phyloP scores from a whole-genome alignment of 202 grass and related monocot species.

The Schoenoplectus tabernaemontani region DNA sequence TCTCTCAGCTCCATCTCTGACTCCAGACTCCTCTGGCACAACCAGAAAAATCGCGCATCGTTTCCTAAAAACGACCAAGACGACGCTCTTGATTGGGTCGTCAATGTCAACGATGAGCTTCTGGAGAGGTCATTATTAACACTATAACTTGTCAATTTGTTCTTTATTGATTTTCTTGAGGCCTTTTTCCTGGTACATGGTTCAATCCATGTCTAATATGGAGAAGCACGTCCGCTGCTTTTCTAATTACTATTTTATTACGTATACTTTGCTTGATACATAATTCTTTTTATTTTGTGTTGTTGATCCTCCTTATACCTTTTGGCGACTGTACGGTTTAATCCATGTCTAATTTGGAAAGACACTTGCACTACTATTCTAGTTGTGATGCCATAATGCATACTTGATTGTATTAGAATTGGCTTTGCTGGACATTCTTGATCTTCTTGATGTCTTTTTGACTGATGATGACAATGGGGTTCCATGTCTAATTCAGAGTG shows the following conservation, averaged over 20 bases:
- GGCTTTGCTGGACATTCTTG: not conserved
- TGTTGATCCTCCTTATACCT: not conserved
- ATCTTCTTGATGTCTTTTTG: not conserved
- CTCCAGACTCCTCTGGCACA: conserved; percentile 27
- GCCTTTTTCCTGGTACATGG: not conserved
- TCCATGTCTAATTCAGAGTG: not conserved
- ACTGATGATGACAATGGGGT: not conserved
- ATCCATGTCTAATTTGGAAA: not conserved
- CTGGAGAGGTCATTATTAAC: conserved; percentile 32
- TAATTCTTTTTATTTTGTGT: not conserved
- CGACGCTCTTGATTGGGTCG: conserved; percentile 66
- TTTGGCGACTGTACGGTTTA: not conserved
- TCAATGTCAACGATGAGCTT: conserved; percentile 69
- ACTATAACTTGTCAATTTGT: not conserved
- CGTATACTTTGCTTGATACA: not conserved
- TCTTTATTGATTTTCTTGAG: conserved; percentile 2
- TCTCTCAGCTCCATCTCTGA: conserved; percentile 35
- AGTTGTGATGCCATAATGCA: not conserved
- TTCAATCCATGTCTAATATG: not conserved
- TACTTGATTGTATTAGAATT: not conserved
- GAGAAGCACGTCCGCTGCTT: not conserved
- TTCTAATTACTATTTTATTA: not conserved
- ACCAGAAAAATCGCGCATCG: conserved; percentile 2
- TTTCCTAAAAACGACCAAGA: conserved; percentile 53
- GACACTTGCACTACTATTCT: not conserved